These are phyloP conservation scores for Penicillium sp. DNA, from an alignment of 2,329 filamentous ascomycete genomes.

Conservation along the genomic window DNA sequence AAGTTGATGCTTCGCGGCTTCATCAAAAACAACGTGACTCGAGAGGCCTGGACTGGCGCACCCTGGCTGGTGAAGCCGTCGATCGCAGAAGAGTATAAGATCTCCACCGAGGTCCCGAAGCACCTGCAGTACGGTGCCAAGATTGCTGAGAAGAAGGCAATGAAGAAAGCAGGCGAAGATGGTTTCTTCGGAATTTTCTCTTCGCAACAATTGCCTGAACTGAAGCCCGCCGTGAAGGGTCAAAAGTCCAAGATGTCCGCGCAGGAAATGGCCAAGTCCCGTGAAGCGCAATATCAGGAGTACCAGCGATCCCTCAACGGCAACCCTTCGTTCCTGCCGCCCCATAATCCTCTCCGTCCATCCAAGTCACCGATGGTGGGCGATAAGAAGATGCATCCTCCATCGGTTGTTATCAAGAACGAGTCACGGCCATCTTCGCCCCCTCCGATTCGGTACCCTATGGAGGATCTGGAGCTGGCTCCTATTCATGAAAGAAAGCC, in stretches of 20 bases:
- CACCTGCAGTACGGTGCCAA: constrained; percentile 80
- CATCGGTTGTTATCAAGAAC: constrained; percentile 44
- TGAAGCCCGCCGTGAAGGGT: constrained; percentile 71
- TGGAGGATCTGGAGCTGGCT: constrained; percentile 84
- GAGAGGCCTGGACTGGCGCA: constrained; percentile 92
- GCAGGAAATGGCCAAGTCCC: constrained; percentile 47
- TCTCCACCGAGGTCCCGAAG: constrained; percentile 80
- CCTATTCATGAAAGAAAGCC: constrained; percentile 61
- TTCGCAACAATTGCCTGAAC: constrained; percentile 62
- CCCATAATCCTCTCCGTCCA: constrained; percentile 31
- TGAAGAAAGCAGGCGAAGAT: constrained; percentile 56
- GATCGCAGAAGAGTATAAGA: constrained; percentile 78
- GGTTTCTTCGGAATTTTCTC: constrained; percentile 53
- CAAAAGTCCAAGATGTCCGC: constrained; percentile 58
- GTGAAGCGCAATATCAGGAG: constrained; percentile 49
- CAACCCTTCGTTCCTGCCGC: constrained; percentile 42
- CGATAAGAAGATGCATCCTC: constrained; percentile 36
- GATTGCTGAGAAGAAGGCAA: constrained; percentile 71
- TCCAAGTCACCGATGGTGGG: constrained; percentile 30
- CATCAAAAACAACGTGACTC: constrained; percentile 87
- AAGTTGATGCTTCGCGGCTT: constrained; percentile 92
- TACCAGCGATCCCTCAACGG: constrained; percentile 48
- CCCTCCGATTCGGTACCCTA: constrained; percentile 85
- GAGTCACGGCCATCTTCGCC: constrained; percentile 62
- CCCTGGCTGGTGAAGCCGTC: constrained; percentile 92